phyloP scores from a whole-genome alignment of 768 basidiomycete species.

The Pilatotrama ljubarskyi region DNA sequence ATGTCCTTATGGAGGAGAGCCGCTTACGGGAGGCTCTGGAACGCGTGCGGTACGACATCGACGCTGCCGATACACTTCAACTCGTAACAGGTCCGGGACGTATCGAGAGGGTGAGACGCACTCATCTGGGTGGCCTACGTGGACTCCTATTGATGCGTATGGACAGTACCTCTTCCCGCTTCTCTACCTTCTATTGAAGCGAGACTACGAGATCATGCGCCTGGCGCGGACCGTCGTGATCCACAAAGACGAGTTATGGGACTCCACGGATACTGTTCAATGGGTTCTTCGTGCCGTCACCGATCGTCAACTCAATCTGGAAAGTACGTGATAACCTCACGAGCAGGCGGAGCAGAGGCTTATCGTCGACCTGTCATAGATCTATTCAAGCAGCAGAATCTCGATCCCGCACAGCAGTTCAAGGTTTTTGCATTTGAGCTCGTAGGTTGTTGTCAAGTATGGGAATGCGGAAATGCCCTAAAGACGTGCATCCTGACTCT shows the following conservation, averaged over 20 bases:
- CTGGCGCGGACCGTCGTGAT: constrained; percentile 30
- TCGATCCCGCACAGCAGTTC: constrained; percentile 29
- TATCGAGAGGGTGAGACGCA: constrained; percentile 34
- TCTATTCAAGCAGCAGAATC: constrained; percentile 31
- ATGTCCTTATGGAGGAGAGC: constrained; percentile 28
- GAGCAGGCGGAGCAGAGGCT: neutral
- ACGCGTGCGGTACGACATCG: constrained; percentile 32
- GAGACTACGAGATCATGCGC: constrained; percentile 37
- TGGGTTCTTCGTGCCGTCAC: constrained; percentile 24
- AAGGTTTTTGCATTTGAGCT: constrained; percentile 31
- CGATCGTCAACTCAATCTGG: constrained; percentile 28
- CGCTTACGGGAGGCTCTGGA: constrained; percentile 32
- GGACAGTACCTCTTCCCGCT: constrained; percentile 37
- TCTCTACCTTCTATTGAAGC: constrained; percentile 35
- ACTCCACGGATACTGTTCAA: constrained; percentile 24
- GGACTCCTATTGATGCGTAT: neutral
- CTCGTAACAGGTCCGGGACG: constrained; percentile 36
- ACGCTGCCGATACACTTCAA: constrained; percentile 31
- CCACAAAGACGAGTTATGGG: constrained; percentile 32
- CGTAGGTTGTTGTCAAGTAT: constrained; percentile 11
- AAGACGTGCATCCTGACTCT: neutral
- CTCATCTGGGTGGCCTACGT: too few species aligned
- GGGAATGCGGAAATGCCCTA: neutral
- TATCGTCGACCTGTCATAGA: constrained; percentile 15
- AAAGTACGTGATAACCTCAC: constrained; percentile 20